These are phyloP conservation scores for Falciphora oryzae DNA, from an alignment of 2,329 filamentous ascomycete genomes.

Conservation along the genomic window DNA sequence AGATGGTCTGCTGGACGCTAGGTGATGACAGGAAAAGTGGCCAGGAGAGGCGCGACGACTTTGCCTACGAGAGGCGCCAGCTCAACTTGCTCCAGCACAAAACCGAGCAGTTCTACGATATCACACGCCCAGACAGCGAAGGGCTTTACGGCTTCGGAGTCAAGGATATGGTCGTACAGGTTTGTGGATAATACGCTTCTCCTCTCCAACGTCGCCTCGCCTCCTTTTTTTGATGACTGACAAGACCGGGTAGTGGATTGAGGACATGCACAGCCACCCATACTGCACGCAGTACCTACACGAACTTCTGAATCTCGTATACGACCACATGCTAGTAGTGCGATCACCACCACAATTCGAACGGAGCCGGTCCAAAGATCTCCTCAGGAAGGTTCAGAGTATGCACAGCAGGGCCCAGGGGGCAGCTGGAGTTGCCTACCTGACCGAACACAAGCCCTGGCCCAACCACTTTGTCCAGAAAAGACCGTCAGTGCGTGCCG, in stretches of 20 bases:
- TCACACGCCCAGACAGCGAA: not conserved
- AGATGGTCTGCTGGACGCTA: slow-evolving; percentile 15
- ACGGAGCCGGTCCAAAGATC: not conserved
- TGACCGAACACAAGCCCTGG: no score
- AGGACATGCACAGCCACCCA: not conserved
- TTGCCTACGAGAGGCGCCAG: not conserved
- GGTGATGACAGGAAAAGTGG: not conserved
- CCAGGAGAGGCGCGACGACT: not conserved
- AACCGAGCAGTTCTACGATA: not conserved
- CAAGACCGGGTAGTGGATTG: not conserved
- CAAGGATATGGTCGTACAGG: not conserved
- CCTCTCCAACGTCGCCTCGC: no score
- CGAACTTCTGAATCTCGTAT: not conserved
- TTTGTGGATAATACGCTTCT: no score
- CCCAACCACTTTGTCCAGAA: no score
- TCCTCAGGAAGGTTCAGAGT: not conserved
- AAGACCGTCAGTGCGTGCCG: no score
- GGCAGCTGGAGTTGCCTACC: no score
- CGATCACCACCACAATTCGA: not conserved
- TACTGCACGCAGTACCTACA: not conserved
- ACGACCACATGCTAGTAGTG: not conserved
- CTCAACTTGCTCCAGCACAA: not conserved
- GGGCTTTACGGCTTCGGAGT: not conserved
- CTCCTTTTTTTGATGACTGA: not conserved
- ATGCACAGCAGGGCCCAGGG: not conserved